Conservation (phyloP, 352 stramenopile genomes). For the Globisporangium nagaii region DNA sequence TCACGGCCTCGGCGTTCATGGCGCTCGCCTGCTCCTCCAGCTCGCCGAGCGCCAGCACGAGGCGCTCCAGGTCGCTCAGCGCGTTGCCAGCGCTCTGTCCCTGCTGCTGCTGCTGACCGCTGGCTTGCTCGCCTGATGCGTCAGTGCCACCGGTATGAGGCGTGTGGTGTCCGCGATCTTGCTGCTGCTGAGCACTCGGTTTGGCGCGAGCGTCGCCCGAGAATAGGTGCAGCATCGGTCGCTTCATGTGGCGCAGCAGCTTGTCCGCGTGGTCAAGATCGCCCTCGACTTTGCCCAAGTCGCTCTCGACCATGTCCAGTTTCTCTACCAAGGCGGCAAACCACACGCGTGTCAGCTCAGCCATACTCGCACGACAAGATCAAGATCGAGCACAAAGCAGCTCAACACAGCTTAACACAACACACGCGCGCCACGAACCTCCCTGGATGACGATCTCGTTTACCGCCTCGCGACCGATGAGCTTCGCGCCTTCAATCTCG, state of each 20-base stretch:
- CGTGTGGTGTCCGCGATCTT: no score
- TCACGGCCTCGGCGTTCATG: slow-evolving; percentile 59
- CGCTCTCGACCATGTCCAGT: slow-evolving; percentile 59
- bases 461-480: slow-evolving; percentile 59
- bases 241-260: slow-evolving; percentile 63
- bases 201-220: slow-evolving; percentile 32
- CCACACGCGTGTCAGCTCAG: neutral
- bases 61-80: slow-evolving; percentile 50
- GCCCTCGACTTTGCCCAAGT: slow-evolving; percentile 47
- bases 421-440: slow-evolving; percentile 15
- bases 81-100: slow-evolving; percentile 5
- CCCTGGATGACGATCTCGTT: slow-evolving; percentile 70
- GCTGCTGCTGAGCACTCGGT: neutral
- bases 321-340: slow-evolving; percentile 32
- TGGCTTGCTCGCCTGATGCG: neutral
- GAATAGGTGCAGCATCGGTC: slow-evolving; percentile 64
- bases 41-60: slow-evolving; percentile 54
- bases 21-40: slow-evolving; percentile 66
- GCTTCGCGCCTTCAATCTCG: slow-evolving; percentile 67
- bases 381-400: no score
- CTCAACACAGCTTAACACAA: no score
- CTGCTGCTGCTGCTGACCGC: neutral
- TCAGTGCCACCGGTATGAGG: neutral
- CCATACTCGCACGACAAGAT: neutral
- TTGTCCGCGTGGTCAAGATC: slow-evolving; percentile 77